A percentile compares a stretch with the other conserved stretches of the same genome.
These are phyloP conservation scores for Madurella fahalii DNA, from an alignment of 2,329 filamentous ascomycete species.

Conservation along the genomic window DNA sequence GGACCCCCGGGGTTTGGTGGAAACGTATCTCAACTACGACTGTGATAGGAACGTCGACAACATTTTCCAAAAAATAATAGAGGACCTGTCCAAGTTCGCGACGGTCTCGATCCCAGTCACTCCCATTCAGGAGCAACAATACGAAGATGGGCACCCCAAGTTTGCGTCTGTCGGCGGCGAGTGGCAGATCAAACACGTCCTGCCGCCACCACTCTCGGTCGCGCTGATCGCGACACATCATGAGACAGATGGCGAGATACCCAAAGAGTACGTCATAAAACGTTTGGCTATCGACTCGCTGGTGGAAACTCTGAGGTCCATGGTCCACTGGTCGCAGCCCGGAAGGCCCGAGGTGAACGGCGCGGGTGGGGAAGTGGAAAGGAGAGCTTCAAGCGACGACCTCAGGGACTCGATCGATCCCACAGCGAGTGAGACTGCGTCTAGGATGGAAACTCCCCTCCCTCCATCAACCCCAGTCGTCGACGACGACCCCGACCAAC, in stretches of 20 bases:
- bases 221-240: conserved; percentile 62
- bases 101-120: conserved; percentile 74
- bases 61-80: conserved; percentile 92
- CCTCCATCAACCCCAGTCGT: conserved; percentile 63
- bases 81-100: conserved; percentile 85
- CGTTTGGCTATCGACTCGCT: conserved; percentile 82
- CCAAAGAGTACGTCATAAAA: conserved; percentile 88
- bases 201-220: conserved; percentile 82
- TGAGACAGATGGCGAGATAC: conserved; percentile 66
- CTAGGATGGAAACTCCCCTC: conserved; percentile 56
- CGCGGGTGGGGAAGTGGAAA: conserved; percentile 46
- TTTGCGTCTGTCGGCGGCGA: conserved; percentile 59
- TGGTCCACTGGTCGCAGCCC: conserved; percentile 83
- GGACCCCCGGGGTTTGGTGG: conserved; percentile 84
- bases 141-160: conserved; percentile 71
- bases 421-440: conserved; percentile 54
- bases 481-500: conserved; percentile 86
- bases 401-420: conserved; percentile 75
- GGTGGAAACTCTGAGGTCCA: conserved; percentile 80
- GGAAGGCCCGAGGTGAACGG: conserved; percentile 58
- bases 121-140: conserved; percentile 75
- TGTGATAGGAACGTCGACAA: conserved; percentile 95
- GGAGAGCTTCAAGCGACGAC: conserved; percentile 50
- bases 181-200: conserved; percentile 80
- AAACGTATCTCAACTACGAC: conserved; percentile 97